phyloP scores from a whole-genome alignment of 805 yeast species.

The Candida nitratophila region DNA sequence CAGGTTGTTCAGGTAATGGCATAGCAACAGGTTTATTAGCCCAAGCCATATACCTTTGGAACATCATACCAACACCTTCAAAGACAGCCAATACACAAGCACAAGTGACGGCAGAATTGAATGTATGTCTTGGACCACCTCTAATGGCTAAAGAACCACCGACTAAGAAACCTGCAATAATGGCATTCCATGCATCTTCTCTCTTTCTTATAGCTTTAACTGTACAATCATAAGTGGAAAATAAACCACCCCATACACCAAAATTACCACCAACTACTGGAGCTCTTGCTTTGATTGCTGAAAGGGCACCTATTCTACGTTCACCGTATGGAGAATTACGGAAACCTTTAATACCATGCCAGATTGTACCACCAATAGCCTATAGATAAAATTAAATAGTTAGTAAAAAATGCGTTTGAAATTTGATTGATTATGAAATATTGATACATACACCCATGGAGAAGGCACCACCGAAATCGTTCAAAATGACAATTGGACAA shows the following conservation, averaged over 20 bases:
- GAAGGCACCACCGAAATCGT: constrained; percentile 98
- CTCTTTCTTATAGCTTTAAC: constrained; percentile 94
- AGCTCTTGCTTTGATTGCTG: constrained; percentile 92
- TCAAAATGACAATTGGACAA: constrained; percentile 92
- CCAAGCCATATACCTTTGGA: constrained; percentile 84
- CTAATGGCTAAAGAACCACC: constrained; percentile 98
- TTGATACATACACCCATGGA: constrained; percentile 98
- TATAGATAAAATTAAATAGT: too few relatives aligned
- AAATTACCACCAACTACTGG: constrained; percentile 99
- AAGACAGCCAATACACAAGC: constrained; percentile 94
- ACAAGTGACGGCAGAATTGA: constrained; percentile 96
- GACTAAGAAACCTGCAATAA: constrained; percentile 94
- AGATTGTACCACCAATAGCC: constrained; percentile 94
- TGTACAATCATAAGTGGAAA: constrained; percentile 91
- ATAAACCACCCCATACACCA: constrained; percentile 99
- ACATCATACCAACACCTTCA: constrained; percentile 97
- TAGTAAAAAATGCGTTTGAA: constrained; percentile 4
- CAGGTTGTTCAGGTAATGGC: constrained; percentile 39
- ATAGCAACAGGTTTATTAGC: constrained; percentile 68
- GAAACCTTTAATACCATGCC: constrained; percentile 99
- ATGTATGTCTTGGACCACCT: constrained; percentile 97
- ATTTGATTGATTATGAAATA: constrained; percentile 7
- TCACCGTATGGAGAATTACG: constrained; percentile 97
- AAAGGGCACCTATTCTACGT: constrained; percentile 80
- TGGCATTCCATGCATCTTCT: constrained; percentile 98